Percentiles rank a stretch among this genome's conserved stretches.
Evolutionary conservation across 2,329 filamentous ascomycete species (phyloP).

Genomic region (Claviceps africana): DNA sequence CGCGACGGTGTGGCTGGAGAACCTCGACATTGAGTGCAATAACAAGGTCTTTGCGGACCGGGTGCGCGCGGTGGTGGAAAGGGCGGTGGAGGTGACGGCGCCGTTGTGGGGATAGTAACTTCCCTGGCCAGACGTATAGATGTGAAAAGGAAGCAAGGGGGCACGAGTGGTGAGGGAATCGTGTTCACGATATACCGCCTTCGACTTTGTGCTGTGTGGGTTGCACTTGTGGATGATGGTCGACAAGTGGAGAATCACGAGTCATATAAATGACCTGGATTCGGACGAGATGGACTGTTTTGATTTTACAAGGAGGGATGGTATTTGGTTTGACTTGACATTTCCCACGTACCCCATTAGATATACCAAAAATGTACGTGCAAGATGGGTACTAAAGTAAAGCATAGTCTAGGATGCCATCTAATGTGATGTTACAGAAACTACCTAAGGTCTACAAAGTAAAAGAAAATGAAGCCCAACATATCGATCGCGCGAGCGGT

Average conservation of each 20-base stretch:
- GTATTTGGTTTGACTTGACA: background rate
- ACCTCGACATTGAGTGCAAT: slow-evolving; percentile 74
- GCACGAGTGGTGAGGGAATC: background rate
- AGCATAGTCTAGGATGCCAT: slow-evolving; percentile 8
- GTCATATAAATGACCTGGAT: background rate
- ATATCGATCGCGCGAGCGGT: background rate
- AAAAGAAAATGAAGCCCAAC: slow-evolving; percentile 10
- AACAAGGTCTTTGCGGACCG: slow-evolving; percentile 69
- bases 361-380: background rate
- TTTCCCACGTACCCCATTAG: background rate
- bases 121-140: background rate
- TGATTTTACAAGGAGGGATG: no score
- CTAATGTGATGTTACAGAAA: slow-evolving; percentile 16
- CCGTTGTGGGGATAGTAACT: slow-evolving; percentile 47
- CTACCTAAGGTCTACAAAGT: slow-evolving; percentile 17
- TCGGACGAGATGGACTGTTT: background rate
- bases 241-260: background rate
- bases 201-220: background rate
- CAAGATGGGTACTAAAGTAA: background rate
- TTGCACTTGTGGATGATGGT: background rate
- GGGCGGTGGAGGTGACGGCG: slow-evolving; percentile 75
- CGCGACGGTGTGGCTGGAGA: slow-evolving; percentile 84
- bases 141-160: background rate
- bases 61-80: slow-evolving; percentile 77
- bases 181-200: background rate